phyloP scores from a whole-genome alignment of 768 basidiomycete genomes.

The Boletus vinaceobasis region DNA sequence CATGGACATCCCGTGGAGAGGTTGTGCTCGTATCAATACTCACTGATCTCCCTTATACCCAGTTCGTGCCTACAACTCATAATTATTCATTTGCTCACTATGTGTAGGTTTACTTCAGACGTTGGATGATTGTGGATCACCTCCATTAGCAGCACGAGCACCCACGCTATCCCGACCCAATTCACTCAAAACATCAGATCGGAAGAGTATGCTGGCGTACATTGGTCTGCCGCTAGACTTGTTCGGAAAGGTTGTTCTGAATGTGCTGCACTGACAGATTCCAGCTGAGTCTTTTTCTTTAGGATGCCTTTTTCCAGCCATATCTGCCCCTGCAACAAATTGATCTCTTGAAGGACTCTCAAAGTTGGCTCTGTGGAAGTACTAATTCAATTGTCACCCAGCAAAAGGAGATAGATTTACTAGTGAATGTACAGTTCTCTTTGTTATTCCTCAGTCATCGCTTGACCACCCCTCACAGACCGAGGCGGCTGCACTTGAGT shows the following conservation, averaged over 20 bases:
- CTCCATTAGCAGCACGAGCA: slow-evolving; percentile 63
- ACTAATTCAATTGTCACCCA: slow-evolving; percentile 95
- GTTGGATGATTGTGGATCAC: slow-evolving; percentile 89
- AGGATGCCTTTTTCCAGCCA: slow-evolving; percentile 97
- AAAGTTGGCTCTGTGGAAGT: slow-evolving; percentile 89
- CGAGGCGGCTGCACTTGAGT: slow-evolving; percentile 83
- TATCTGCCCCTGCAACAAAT: slow-evolving; percentile 95
- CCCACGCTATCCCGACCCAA: slow-evolving; percentile 68
- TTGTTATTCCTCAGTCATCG: neutral
- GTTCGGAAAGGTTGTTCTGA: slow-evolving; percentile 72
- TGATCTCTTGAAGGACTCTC: slow-evolving; percentile 76
- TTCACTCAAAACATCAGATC: slow-evolving; percentile 83
- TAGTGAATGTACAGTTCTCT: slow-evolving; percentile 66
- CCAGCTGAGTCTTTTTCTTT: slow-evolving; percentile 4
- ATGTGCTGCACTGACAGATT: neutral
- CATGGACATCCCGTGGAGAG: slow-evolving; percentile 95
- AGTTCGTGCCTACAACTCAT: slow-evolving; percentile 39
- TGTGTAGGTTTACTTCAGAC: slow-evolving; percentile 75
- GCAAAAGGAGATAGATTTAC: slow-evolving; percentile 85
- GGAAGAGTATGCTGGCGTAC: slow-evolving; percentile 86
- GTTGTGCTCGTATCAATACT: slow-evolving; percentile 96
- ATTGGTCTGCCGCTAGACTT: slow-evolving; percentile 90
- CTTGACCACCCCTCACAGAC: slow-evolving; percentile 46
- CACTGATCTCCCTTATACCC: slow-evolving; percentile 89
- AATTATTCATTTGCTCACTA: slow-evolving; percentile 2